Conservation (phyloP, 2,329 filamentous ascomycete species). For the Cercospora sesami region DNA sequence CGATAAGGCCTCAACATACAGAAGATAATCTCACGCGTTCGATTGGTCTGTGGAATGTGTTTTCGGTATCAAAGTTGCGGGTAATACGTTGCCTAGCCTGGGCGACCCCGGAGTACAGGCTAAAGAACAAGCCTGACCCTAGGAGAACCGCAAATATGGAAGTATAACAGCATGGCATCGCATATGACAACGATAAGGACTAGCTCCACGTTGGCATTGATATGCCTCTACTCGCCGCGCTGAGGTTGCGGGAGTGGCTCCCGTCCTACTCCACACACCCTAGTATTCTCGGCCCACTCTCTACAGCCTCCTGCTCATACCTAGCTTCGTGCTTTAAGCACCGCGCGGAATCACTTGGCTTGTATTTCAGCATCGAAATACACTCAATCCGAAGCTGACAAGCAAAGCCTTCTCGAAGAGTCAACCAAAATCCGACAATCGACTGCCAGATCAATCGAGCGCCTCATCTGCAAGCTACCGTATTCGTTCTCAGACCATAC, state of each 20-base stretch:
- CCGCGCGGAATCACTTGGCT: background rate
- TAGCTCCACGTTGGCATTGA: conserved; percentile 4
- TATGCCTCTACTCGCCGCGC: conserved; percentile 7
- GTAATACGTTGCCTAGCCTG: background rate
- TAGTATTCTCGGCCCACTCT: background rate
- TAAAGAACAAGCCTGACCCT: conserved; percentile 11
- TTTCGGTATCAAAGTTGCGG: conserved; percentile 12
- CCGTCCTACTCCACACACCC: background rate
- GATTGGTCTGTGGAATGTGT: background rate
- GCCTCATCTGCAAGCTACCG: background rate
- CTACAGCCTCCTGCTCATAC: background rate
- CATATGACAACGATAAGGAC: conserved; percentile 9
- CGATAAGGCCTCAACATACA: background rate
- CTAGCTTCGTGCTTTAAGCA: background rate
- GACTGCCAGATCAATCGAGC: background rate
- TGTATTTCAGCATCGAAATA: background rate
- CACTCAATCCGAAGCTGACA: background rate
- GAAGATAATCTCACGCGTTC: background rate
- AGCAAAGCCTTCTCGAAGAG: background rate
- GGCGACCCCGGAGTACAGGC: conserved; percentile 7
- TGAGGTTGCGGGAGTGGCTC: background rate
- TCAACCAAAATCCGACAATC: background rate
- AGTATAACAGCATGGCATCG: background rate
- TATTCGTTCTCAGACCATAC: background rate
- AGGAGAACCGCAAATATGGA: background rate